Evolutionary conservation across 1,139 yeast genomes (phyloP).

Genomic region (Nakaseomyces bracarensis): DNA sequence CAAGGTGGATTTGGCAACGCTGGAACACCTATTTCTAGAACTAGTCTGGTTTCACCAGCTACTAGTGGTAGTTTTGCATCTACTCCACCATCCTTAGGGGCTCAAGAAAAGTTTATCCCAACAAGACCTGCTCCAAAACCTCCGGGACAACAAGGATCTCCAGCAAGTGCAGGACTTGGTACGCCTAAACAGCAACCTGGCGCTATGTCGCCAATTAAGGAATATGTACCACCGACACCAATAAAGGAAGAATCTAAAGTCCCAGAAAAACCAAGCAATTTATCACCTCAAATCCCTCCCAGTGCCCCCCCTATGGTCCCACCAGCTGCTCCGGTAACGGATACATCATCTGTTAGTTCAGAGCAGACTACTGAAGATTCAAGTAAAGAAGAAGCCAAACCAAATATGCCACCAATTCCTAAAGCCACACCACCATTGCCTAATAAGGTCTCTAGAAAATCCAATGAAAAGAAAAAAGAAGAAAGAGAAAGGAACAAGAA

Average conservation of each 20-base stretch:
- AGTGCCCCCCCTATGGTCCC: background rate
- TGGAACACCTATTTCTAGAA: slow-evolving; percentile 1
- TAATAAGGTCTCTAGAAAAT: slow-evolving; percentile 1
- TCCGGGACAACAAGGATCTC: slow-evolving; percentile 26
- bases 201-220: slow-evolving; percentile 5
- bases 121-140: slow-evolving; percentile 63
- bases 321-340: background rate
- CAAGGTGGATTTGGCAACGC: background rate
- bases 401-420: slow-evolving; percentile 4
- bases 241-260: background rate
- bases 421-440: background rate
- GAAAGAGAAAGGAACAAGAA: slow-evolving; percentile 59
- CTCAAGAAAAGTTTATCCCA: slow-evolving; percentile 40
- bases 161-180: background rate
- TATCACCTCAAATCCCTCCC: background rate
- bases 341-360: background rate
- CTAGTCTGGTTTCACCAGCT: background rate
- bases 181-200: slow-evolving; percentile 1
- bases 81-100: background rate
- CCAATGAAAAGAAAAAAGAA: slow-evolving; percentile 46
- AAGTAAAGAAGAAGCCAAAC: background rate
- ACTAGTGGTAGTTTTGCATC: background rate
- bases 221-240: background rate
- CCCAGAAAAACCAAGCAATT: background rate
- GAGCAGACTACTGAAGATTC: background rate